phyloP scores from a whole-genome alignment of 352 stramenopile genomes.

The Phytopythium mirpurense region DNA sequence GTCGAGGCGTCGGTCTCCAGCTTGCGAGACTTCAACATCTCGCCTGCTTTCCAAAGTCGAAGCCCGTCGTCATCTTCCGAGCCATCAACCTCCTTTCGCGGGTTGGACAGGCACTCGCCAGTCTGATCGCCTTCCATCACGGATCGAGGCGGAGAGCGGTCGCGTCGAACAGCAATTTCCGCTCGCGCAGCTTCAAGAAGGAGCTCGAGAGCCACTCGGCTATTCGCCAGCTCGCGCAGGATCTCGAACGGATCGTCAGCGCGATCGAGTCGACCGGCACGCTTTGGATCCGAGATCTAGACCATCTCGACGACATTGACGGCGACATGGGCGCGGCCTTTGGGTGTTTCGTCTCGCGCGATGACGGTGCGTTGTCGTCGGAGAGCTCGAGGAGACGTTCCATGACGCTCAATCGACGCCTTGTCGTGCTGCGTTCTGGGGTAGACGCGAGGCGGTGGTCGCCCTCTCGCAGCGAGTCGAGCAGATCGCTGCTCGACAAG shows the following conservation, averaged over 20 bases:
- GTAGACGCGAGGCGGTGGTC: not conserved
- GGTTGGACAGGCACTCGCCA: no score
- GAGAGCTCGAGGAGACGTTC: not conserved
- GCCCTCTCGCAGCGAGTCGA: conserved; percentile 10
- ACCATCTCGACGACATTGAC: not conserved
- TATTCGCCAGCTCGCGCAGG: not conserved
- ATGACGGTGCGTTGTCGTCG: not conserved
- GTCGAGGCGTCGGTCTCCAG: no score
- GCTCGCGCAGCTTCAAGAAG: not conserved
- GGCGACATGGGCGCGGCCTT: conserved; percentile 1
- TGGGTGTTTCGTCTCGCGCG: conserved; percentile 1
- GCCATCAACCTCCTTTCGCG: no score
- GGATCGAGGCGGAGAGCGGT: no score
- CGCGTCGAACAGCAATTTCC: not conserved
- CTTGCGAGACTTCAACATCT: no score
- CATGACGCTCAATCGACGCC: conserved; percentile 10
- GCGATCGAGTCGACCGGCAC: not conserved
- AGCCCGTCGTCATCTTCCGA: no score
- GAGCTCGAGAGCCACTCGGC: not conserved
- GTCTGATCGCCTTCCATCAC: not conserved
- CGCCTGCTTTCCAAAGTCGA: not conserved
- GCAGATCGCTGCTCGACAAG: conserved; percentile 38
- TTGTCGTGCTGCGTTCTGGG: not conserved
- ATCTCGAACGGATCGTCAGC: not conserved
- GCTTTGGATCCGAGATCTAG: not conserved